Conservation (phyloP, 805 yeast genomes). For the Cyberlindnera bimundalis region DNA sequence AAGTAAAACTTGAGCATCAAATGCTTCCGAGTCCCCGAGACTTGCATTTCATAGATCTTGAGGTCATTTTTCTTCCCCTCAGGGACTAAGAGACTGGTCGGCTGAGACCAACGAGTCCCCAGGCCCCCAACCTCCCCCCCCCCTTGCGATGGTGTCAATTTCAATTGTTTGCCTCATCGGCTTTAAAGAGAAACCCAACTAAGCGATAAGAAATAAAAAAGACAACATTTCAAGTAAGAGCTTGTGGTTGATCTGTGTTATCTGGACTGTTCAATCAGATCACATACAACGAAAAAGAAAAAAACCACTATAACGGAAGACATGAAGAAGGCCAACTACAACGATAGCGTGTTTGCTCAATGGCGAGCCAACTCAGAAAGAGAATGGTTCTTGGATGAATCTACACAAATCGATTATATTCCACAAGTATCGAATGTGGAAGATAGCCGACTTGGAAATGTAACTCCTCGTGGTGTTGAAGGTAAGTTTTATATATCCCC, state of each 20-base stretch:
- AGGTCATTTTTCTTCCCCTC: too few relatives aligned
- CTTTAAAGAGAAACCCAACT: neutral
- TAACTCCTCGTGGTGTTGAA: slow-evolving; percentile 8
- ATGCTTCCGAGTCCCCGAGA: too few relatives aligned
- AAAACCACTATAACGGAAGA: neutral
- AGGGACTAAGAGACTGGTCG: too few relatives aligned
- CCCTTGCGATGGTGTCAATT: neutral
- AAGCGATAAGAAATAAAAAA: neutral
- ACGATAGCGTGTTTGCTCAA: slow-evolving; percentile 3
- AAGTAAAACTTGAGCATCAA: slow-evolving; percentile 1
- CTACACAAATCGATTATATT: neutral
- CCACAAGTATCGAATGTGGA: too few relatives aligned
- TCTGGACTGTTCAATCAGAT: too few relatives aligned
- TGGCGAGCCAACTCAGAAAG: slow-evolving; percentile 6
- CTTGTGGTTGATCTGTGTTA: too few relatives aligned
- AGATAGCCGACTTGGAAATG: neutral
- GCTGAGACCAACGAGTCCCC: too few relatives aligned
- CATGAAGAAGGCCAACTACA: slow-evolving; percentile 3
- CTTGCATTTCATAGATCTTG: too few relatives aligned
- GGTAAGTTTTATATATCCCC: slow-evolving; percentile 2
- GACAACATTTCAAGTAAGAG: neutral
- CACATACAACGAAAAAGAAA: too few relatives aligned
- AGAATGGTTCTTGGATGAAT: slow-evolving; percentile 6
- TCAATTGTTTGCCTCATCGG: neutral
- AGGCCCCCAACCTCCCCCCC: too few relatives aligned